phyloP scores from a whole-genome alignment of 2,329 filamentous ascomycete species.

The Alternaria gaisen region DNA sequence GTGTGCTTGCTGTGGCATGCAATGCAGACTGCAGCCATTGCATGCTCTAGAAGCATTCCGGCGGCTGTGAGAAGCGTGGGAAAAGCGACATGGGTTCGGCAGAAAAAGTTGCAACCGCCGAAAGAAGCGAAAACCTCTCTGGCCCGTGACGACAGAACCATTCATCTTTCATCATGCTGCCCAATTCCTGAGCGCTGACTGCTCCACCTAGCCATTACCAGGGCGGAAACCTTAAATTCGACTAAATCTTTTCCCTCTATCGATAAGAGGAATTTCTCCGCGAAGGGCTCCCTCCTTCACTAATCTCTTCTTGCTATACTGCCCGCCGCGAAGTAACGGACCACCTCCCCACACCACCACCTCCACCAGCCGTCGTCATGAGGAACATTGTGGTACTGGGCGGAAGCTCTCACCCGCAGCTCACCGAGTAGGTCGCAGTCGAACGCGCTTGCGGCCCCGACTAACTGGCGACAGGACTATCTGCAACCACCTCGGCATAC shows the following conservation, averaged over 20 bases:
- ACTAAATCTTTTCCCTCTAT: conserved; percentile 13
- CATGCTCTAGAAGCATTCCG: conserved; percentile 4
- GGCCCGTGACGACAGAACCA: conserved; percentile 21
- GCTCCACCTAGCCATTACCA: conserved; percentile 33
- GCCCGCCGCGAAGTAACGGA: conserved; percentile 17
- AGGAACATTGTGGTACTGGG: conserved; percentile 94
- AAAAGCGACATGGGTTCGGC: conserved; percentile 9
- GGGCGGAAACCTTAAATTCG: conserved; percentile 19
- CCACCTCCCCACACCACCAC: conserved; percentile 2
- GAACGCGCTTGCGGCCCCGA: background rate
- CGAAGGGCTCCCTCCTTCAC: conserved; percentile 13
- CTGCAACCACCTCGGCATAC: conserved; percentile 86
- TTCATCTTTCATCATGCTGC: conserved; percentile 45
- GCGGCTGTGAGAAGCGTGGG: background rate
- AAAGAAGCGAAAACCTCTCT: conserved; percentile 38
- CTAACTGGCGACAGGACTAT: conserved; percentile 62
- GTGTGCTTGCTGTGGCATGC: conserved; percentile 4
- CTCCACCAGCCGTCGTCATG: conserved; percentile 70
- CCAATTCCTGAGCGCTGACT: conserved; percentile 36
- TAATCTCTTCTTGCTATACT: conserved; percentile 9
- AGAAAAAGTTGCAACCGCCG: conserved; percentile 15
- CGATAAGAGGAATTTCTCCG: conserved; percentile 17
- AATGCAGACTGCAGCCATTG: background rate
- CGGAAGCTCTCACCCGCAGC: conserved; percentile 88
- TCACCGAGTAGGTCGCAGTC: conserved; percentile 67